These are phyloP conservation scores for Saprolegnia diclina DNA, from an alignment of 352 stramenopile species.

Conservation along the genomic window DNA sequence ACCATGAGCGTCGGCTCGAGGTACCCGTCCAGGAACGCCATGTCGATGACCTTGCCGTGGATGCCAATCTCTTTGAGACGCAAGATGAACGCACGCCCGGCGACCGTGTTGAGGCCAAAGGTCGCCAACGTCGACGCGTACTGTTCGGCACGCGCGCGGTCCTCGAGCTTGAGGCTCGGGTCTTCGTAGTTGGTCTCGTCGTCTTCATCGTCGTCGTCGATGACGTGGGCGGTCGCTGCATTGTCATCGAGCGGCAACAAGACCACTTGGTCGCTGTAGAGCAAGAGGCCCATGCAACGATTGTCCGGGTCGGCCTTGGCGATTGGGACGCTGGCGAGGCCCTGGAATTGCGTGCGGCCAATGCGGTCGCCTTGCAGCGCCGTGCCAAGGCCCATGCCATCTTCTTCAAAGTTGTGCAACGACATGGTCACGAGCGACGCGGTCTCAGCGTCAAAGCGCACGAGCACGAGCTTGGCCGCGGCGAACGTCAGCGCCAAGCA, in stretches of 20 bases:
- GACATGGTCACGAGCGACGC: slow-evolving; percentile 52
- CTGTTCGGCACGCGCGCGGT: slow-evolving; percentile 68
- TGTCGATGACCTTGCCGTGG: slow-evolving; percentile 64
- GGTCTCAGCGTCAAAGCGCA: slow-evolving; percentile 58
- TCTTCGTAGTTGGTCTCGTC: slow-evolving; percentile 32
- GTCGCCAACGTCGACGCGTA: slow-evolving; percentile 46
- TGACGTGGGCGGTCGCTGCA: slow-evolving; percentile 71
- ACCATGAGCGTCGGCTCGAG: slow-evolving; percentile 83
- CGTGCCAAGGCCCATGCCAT: slow-evolving; percentile 71
- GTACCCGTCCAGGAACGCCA: slow-evolving; percentile 80
- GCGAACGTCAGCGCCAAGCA: slow-evolving; percentile 75
- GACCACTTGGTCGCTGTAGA: slow-evolving; percentile 78
- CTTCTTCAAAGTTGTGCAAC: slow-evolving; percentile 76
- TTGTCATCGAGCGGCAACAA: slow-evolving; percentile 75
- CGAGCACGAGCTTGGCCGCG: slow-evolving; percentile 72
- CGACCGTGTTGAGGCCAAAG: slow-evolving; percentile 45
- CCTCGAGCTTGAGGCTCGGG: slow-evolving; percentile 28
- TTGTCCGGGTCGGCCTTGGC: slow-evolving; percentile 68
- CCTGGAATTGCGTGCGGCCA: slow-evolving; percentile 65
- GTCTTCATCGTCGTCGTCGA: slow-evolving; percentile 73
- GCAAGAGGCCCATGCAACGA: slow-evolving; percentile 70
- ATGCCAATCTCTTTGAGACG: slow-evolving; percentile 71
- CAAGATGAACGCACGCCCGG: slow-evolving; percentile 68
- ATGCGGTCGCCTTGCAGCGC: slow-evolving; percentile 77
- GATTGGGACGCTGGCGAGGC: slow-evolving; percentile 45